Base-by-base conservation (phyloP, 2,329 filamentous ascomycete species). In the Apiospora arundinis region DNA sequence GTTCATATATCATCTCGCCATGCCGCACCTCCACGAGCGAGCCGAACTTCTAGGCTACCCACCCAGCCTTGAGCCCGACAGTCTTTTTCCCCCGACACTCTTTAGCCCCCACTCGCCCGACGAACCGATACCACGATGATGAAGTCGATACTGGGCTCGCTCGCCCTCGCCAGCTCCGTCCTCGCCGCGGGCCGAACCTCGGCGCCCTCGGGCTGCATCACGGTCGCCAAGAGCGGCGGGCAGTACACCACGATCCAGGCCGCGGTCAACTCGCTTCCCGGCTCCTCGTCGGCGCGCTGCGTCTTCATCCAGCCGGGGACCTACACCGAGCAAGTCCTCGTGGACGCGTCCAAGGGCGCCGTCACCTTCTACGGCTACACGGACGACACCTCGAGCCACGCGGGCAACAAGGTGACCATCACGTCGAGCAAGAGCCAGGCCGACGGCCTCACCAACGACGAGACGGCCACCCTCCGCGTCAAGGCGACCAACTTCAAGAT, bases 271-370 rank as follows among this genome's bases (percentile, higher is more conserved):
- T 86, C 89, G 6, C 84, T 92, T 9, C 86, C 85, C 0, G 81
- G 82, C 1, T 83, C 84, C 9, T 84, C 85, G 1, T 74, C 79
- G 1, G 82, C 82, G 0, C 88, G 90, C 72, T 88, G 85, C 76
- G 90, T 92, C 80, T 92, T 92, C 82, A 88, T 92, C 79, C 78
- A 87, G 74, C 77, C 85, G 14, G 89, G 89, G 7, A 89, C 87
- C 67, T 91, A 92, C 83, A 80, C 80, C 5, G 89, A 91, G 77
- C 89, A 91, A 77, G 88, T 91, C 65, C 85, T 85, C 73, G 83
- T 91, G 49, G 80, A 84, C 14, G 73, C 79, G 1, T 82, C 86
- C 63, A 81, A 80, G 14, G 86, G 85, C 1, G 79, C 84, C 52
- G 56, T 91, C 56, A 87, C 85, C 60, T 84, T 90, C 72, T 88